Evolutionary conservation across 2,329 filamentous ascomycete genomes (phyloP).

Genomic region (Penicillium sp.): DNA sequence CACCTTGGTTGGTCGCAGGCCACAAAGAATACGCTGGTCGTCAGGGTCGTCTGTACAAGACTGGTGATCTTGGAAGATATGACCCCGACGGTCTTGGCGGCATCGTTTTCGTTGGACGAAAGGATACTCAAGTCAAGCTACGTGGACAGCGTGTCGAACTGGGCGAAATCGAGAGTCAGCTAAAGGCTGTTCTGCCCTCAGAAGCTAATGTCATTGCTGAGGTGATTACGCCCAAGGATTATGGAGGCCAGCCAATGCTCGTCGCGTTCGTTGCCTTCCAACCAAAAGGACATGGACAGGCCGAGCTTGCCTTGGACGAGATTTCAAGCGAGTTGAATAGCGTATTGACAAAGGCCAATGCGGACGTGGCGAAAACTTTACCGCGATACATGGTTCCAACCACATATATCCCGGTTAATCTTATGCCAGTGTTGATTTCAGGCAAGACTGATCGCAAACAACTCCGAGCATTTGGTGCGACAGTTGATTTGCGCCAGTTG

Average conservation of each 20-base stretch:
- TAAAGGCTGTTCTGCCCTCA: constrained; percentile 30
- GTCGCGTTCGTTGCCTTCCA: constrained; percentile 34
- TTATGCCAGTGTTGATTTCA: constrained; percentile 46
- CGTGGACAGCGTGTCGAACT: constrained; percentile 47
- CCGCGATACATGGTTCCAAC: constrained; percentile 40
- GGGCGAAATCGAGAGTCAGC: constrained; percentile 43
- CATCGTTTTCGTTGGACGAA: constrained; percentile 41
- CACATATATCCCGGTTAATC: constrained; percentile 45
- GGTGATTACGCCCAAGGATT: constrained; percentile 43
- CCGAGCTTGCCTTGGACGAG: constrained; percentile 16
- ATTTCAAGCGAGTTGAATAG: constrained; percentile 20
- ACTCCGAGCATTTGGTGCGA: constrained; percentile 36
- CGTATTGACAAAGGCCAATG: constrained; percentile 23
- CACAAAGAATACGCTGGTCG: constrained; percentile 28
- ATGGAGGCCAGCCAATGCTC: constrained; percentile 30
- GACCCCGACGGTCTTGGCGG: constrained; percentile 40
- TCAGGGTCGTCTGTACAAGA: constrained; percentile 41
- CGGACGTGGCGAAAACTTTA: constrained; percentile 28
- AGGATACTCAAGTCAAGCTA: constrained; percentile 45
- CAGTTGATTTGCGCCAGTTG: constrained; percentile 34
- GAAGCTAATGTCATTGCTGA: constrained; percentile 48
- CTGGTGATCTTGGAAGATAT: constrained; percentile 42
- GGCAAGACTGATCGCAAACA: constrained; percentile 48
- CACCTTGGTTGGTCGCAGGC: constrained; percentile 37
- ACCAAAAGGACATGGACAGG: constrained; percentile 22